Conservation (phyloP, 2,329 filamentous ascomycete species). For the Parafenestella ontariensis region DNA sequence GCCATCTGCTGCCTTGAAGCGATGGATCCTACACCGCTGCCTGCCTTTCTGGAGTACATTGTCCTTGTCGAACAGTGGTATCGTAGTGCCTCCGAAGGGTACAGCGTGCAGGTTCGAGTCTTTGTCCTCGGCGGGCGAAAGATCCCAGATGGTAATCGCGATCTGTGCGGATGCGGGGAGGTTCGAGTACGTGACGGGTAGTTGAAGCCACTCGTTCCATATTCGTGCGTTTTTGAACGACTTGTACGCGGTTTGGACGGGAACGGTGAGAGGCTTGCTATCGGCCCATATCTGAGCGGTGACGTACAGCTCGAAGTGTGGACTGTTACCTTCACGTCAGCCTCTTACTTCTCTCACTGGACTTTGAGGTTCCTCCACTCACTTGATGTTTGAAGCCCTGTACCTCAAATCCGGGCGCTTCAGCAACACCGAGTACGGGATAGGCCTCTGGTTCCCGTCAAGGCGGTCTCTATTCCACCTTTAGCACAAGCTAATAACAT, state of each 20-base stretch:
- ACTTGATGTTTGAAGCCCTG: constrained; percentile 84
- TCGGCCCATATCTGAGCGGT: constrained; percentile 95
- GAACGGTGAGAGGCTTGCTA: constrained; percentile 91
- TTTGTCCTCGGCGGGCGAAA: constrained; percentile 78
- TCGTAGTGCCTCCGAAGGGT: constrained; percentile 92
- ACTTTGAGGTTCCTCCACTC: constrained; percentile 13
- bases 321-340: constrained; percentile 55
- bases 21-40: constrained; percentile 87
- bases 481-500: constrained; percentile 22
- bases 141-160: constrained; percentile 93
- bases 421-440: constrained; percentile 79
- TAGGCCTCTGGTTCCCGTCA: constrained; percentile 77
- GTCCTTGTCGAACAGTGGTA: constrained; percentile 90
- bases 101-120: constrained; percentile 77
- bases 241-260: constrained; percentile 91
- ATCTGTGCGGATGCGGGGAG: constrained; percentile 83
- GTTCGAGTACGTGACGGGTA: constrained; percentile 84
- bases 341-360: neutral
- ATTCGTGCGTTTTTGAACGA: constrained; percentile 76
- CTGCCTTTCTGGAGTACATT: constrained; percentile 90
- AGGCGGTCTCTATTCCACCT: constrained; percentile 67
- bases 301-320: constrained; percentile 87
- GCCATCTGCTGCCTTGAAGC: constrained; percentile 84
- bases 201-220: constrained; percentile 96
- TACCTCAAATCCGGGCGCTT: constrained; percentile 82